These are phyloP conservation scores for Colletotrichum karsti DNA, from an alignment of 2,329 filamentous ascomycete species.

Conservation along the genomic window DNA sequence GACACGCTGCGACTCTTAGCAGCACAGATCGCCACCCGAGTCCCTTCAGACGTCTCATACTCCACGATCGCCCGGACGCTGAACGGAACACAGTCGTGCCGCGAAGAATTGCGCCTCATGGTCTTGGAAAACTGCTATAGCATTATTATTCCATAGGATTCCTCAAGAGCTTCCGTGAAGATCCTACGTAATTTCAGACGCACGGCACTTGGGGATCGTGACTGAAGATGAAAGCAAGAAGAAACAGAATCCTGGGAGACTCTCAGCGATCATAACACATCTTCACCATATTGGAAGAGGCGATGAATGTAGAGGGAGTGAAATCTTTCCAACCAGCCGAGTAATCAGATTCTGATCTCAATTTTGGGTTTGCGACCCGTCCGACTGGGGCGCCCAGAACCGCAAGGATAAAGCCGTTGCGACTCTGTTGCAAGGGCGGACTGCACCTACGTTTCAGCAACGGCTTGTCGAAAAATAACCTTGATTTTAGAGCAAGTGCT, in stretches of 20 bases:
- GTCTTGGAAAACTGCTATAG: not conserved
- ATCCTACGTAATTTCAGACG: not conserved
- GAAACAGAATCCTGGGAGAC: not conserved
- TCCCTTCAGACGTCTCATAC: constrained; percentile 22
- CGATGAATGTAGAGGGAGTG: too few relatives aligned
- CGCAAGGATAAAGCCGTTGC: not conserved
- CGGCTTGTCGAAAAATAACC: constrained; percentile 4
- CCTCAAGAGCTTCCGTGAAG: not conserved
- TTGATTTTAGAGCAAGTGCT: constrained; percentile 17
- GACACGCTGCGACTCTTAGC: not conserved
- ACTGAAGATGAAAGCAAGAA: too few relatives aligned
- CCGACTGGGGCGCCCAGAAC: not conserved
- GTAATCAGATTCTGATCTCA: not conserved
- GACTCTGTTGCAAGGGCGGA: not conserved
- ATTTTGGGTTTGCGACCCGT: not conserved
- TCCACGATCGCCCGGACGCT: constrained; percentile 22
- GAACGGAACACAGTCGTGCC: constrained; percentile 15
- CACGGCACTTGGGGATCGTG: not conserved
- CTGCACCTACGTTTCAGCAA: constrained; percentile 14
- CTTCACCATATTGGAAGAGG: not conserved
- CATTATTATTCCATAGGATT: not conserved
- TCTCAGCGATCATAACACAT: constrained; percentile 1
- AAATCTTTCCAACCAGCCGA: not conserved
- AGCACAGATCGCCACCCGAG: not conserved
- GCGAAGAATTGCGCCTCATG: not conserved